Conservation (phyloP, 169 alveolate species). For the Plasmodium billcollinsi region DNA sequence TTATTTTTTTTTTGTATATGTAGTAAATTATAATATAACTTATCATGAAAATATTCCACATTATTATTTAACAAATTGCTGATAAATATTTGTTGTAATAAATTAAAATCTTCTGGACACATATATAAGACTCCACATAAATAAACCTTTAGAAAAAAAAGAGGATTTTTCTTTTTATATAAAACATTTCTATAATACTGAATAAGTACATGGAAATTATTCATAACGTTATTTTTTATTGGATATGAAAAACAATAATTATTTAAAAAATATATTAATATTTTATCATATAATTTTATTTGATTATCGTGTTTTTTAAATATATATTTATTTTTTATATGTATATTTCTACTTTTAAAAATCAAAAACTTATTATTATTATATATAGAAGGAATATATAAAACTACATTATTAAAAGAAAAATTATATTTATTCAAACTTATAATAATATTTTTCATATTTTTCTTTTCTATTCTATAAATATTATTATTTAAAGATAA, state of each 20-base stretch:
- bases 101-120: conserved; percentile 18
- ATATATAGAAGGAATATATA: conserved; percentile 17
- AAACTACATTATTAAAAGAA: conserved; percentile 1
- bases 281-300: conserved; percentile 33
- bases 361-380: conserved; percentile 33
- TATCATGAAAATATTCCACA: conserved; percentile 17
- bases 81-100: conserved; percentile 9
- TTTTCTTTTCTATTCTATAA: conserved; percentile 15
- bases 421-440: conserved; percentile 40
- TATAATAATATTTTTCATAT: conserved; percentile 17
- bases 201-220: conserved; percentile 20
- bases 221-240: not conserved
- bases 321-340: conserved; percentile 31
- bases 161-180: not conserved
- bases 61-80: conserved; percentile 27
- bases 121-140: conserved; percentile 6
- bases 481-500: not conserved
- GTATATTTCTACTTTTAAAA: conserved; percentile 11
- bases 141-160: not conserved
- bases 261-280: conserved; percentile 25
- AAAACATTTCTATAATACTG: conserved; percentile 25
- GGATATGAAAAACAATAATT: conserved; percentile 4
- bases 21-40: conserved; percentile 1
- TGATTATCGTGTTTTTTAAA: not conserved
- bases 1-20: too few species aligned